A percentile compares a stretch with the other conserved stretches of the same genome.
Conservation (phyloP, 768 basidiomycete genomes). For the Astraeus odoratus region DNA sequence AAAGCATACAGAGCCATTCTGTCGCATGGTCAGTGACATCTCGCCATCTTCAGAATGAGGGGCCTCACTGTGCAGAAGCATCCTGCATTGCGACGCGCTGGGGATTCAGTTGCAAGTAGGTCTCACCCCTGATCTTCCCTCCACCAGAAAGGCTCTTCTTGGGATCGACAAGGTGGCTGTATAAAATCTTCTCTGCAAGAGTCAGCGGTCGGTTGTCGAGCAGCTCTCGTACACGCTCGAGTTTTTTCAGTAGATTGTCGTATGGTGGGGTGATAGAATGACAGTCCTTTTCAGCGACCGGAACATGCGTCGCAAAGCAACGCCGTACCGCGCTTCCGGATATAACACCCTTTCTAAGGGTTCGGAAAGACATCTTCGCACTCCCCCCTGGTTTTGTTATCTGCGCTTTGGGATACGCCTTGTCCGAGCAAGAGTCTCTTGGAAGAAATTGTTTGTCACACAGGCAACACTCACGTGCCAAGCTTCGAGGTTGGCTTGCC, state of each 20-base stretch:
- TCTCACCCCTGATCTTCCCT: constrained; percentile 72
- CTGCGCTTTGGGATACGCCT: neutral
- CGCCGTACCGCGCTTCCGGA: constrained; percentile 19
- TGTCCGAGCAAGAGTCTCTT: too few relatives aligned
- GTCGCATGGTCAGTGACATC: constrained; percentile 7
- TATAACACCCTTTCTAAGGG: constrained; percentile 13
- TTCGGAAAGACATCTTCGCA: constrained; percentile 15
- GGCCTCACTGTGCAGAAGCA: constrained; percentile 77
- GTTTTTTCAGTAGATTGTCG: constrained; percentile 56
- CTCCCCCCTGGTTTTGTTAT: neutral
- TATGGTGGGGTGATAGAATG: constrained; percentile 84
- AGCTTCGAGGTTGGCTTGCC: too few relatives aligned
- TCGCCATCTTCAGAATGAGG: neutral
- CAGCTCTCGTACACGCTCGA: constrained; percentile 59
- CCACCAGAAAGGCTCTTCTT: constrained; percentile 59
- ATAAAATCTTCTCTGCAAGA: constrained; percentile 96
- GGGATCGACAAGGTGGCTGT: constrained; percentile 83
- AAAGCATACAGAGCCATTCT: constrained; percentile 76
- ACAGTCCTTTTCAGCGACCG: constrained; percentile 49
- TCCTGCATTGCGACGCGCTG: constrained; percentile 98
- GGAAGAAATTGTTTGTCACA: too few relatives aligned
- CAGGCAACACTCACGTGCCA: too few relatives aligned
- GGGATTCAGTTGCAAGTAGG: constrained; percentile 85
- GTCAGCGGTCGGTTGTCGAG: constrained; percentile 75
- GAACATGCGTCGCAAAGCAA: constrained; percentile 34